phyloP scores from a whole-genome alignment of 2,329 filamentous ascomycete genomes.

The Fusarium sp. region DNA sequence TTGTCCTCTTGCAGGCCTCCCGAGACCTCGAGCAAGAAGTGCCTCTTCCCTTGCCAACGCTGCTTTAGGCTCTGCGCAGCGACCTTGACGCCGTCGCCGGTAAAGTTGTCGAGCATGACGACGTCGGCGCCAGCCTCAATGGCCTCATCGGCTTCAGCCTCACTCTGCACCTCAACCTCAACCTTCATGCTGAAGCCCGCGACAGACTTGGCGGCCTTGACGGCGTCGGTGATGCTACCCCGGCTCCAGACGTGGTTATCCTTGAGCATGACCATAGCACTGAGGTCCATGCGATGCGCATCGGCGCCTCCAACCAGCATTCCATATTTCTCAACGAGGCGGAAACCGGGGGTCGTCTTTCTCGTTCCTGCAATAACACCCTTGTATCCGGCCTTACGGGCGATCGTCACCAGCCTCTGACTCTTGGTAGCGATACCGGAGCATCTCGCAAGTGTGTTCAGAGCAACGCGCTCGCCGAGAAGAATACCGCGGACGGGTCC shows the following conservation, averaged over 20 bases:
- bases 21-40: constrained; percentile 90
- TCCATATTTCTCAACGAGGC: constrained; percentile 96
- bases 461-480: constrained; percentile 90
- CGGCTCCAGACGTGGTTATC: constrained; percentile 98
- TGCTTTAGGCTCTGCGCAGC: constrained; percentile 82
- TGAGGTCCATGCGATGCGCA: constrained; percentile 89
- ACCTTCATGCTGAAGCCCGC: constrained; percentile 94
- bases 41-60: constrained; percentile 78
- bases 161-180: constrained; percentile 92
- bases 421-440: constrained; percentile 86
- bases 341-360: constrained; percentile 96
- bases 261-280: constrained; percentile 98
- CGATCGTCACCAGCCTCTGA: constrained; percentile 62
- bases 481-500: constrained; percentile 84
- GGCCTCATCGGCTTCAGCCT: constrained; percentile 90
- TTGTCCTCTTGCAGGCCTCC: constrained; percentile 90
- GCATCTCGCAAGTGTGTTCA: constrained; percentile 91
- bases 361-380: constrained; percentile 92
- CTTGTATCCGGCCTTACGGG: constrained; percentile 76
- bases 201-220: constrained; percentile 82
- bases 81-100: constrained; percentile 77
- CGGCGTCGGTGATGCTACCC: constrained; percentile 86
- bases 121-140: constrained; percentile 92
- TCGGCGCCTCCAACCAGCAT: constrained; percentile 96
- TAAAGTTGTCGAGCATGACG: constrained; percentile 98